Conservation (phyloP, 495 filamentous ascomycete species). For the Hypoxylon fuscum region DNA sequence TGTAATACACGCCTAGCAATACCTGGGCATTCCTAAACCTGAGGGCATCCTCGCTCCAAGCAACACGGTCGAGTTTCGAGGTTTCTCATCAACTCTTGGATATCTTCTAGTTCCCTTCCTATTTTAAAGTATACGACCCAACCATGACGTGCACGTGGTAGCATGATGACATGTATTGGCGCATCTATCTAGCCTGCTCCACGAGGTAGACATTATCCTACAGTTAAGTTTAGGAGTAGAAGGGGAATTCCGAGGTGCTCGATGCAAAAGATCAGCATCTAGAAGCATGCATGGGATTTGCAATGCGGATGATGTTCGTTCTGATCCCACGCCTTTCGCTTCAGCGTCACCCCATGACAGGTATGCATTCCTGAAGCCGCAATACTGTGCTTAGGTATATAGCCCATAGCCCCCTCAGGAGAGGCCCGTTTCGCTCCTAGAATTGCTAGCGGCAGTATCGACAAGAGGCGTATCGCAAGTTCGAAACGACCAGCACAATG, state of each 20-base stretch:
- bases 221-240: background rate
- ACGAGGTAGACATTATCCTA: background rate
- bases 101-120: too few relatives aligned
- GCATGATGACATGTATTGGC: too few relatives aligned
- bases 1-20: constrained; percentile 7
- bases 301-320: constrained; percentile 1
- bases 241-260: background rate
- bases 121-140: too few relatives aligned
- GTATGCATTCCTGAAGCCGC: constrained; percentile 9
- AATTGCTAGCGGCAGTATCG: background rate
- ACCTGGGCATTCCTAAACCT: background rate
- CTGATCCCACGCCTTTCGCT: background rate
- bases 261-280: background rate
- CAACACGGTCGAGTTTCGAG: too few relatives aligned
- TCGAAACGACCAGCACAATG: constrained; percentile 5
- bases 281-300: background rate
- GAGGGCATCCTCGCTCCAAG: too few relatives aligned
- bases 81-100: too few relatives aligned
- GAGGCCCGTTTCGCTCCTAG: background rate
- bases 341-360: too few relatives aligned
- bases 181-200: too few relatives aligned
- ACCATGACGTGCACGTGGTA: too few relatives aligned
- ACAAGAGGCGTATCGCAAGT: background rate
- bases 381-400: constrained; percentile 10
- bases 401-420: background rate